A percentile compares a stretch with the other conserved stretches of the same genome.
Evolutionary conservation across 495 filamentous ascomycete species (phyloP).

Genomic region (Hyaloscypha finlandica): DNA sequence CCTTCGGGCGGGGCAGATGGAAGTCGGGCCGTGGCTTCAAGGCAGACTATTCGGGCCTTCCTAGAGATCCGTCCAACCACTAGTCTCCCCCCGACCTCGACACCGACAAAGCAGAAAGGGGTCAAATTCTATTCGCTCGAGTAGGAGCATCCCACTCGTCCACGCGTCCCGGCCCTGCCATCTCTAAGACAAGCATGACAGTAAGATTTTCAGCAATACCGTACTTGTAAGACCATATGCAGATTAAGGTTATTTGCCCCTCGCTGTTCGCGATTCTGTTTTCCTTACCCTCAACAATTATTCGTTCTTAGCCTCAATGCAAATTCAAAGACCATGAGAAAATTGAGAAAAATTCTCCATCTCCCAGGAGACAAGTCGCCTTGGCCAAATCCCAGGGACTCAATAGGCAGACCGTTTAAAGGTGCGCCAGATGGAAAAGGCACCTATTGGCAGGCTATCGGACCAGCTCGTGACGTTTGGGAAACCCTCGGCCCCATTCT

Average conservation of each 20-base stretch:
- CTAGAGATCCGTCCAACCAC: no score
- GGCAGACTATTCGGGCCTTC: conserved; percentile 17
- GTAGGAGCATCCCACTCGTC: no score
- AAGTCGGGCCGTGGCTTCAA: not conserved
- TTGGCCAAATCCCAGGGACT: conserved; percentile 16
- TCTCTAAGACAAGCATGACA: not conserved
- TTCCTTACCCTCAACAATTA: no score
- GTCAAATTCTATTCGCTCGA: not conserved
- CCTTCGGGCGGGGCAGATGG: not conserved
- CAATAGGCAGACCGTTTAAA: conserved; percentile 4
- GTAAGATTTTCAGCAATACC: not conserved
- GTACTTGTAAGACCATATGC: not conserved
- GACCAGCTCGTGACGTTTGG: conserved; percentile 12
- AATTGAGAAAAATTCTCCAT: not conserved
- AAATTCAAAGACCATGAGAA: conserved; percentile 9
- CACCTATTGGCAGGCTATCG: conserved; percentile 11
- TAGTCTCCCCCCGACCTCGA: no score
- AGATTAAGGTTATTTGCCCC: no score
- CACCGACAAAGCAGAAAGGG: no score
- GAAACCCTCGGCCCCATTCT: not conserved
- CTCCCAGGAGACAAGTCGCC: not conserved
- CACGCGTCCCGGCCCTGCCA: no score
- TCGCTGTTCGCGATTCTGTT: no score
- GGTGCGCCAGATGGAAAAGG: conserved; percentile 3
- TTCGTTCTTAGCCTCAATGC: no score